phyloP scores from a whole-genome alignment of 805 yeast genomes.

The Lipomyces lipofer region DNA sequence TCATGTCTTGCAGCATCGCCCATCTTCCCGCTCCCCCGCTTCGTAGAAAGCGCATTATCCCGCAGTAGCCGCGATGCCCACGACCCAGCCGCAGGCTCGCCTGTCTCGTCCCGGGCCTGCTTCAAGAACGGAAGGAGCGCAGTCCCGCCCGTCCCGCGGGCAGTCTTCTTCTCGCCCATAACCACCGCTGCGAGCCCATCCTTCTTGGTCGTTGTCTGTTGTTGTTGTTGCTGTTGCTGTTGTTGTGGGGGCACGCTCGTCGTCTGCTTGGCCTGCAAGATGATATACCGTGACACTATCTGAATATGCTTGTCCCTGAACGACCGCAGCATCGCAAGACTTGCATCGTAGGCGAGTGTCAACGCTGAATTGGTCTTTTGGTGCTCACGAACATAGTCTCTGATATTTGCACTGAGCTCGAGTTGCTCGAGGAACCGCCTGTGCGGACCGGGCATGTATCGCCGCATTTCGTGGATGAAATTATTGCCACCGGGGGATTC shows the following conservation, averaged over 20 bases:
- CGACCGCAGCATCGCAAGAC: slow-evolving; percentile 81
- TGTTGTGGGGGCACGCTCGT: slow-evolving; percentile 9
- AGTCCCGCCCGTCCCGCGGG: slow-evolving; percentile 93
- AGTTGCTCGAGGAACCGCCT: slow-evolving; percentile 68
- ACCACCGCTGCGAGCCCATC: slow-evolving; percentile 54
- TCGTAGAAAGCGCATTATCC: slow-evolving; percentile 20
- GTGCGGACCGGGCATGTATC: slow-evolving; percentile 88
- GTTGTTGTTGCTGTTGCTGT: slow-evolving; percentile 1
- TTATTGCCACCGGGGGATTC: slow-evolving; percentile 45
- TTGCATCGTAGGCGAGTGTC: slow-evolving; percentile 77
- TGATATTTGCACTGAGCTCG: slow-evolving; percentile 56
- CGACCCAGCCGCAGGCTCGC: slow-evolving; percentile 85
- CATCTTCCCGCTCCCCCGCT: slow-evolving; percentile 26
- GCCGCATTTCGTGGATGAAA: slow-evolving; percentile 80
- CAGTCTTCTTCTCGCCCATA: slow-evolving; percentile 48
- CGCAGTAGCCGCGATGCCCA: slow-evolving; percentile 73
- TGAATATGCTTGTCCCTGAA: slow-evolving; percentile 93
- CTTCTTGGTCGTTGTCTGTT: slow-evolving; percentile 42
- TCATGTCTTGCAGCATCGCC: slow-evolving; percentile 16
- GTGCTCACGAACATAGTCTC: slow-evolving; percentile 59
- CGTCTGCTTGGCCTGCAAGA: slow-evolving; percentile 63
- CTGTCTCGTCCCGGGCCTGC: slow-evolving; percentile 95
- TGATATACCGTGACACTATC: slow-evolving; percentile 82
- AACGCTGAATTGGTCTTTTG: slow-evolving; percentile 52
- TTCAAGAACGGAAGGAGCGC: slow-evolving; percentile 86